These are phyloP conservation scores for Wallacemonas sp. DNA, from an alignment of 208 protist genomes.

Conservation along the genomic window DNA sequence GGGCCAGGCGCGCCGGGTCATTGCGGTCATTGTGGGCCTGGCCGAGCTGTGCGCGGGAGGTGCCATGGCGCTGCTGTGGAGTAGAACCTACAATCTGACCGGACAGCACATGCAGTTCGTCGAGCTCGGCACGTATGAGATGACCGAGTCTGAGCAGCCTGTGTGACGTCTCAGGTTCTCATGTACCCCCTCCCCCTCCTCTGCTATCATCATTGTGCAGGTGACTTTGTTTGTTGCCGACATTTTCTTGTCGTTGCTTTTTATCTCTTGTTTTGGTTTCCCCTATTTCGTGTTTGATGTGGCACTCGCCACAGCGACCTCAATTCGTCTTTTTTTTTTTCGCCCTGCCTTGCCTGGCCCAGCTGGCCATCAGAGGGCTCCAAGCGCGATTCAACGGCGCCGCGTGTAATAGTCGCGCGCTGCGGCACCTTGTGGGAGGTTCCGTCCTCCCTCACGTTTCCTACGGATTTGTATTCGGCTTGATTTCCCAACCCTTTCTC, in stretches of 20 bases:
- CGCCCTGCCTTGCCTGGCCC: too few relatives aligned
- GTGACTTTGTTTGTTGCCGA: too few relatives aligned
- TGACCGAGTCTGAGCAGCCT: neutral
- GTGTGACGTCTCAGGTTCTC: neutral
- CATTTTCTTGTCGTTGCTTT: constrained; percentile 8
- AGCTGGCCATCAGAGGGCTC: too few relatives aligned
- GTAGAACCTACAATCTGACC: constrained; percentile 58
- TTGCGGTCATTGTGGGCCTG: constrained; percentile 7
- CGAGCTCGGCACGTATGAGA: constrained; percentile 28
- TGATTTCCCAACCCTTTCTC: too few relatives aligned
- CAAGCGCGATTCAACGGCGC: too few relatives aligned
- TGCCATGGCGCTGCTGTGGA: constrained; percentile 36
- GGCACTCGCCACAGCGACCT: neutral
- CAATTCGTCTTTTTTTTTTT: too few relatives aligned
- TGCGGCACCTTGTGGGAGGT: too few relatives aligned
- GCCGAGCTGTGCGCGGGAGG: constrained; percentile 31
- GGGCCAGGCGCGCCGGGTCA: constrained; percentile 2
- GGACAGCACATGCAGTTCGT: constrained; percentile 75
- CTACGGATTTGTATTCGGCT: too few relatives aligned
- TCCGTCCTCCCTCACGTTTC: too few relatives aligned
- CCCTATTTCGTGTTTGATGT: neutral
- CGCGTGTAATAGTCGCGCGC: too few relatives aligned
- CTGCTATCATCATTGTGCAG: too few relatives aligned
- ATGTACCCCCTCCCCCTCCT: neutral
- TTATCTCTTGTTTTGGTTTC: neutral